Conservation (phyloP, 179 eudicot species). For the Vitellaria paradoxa region DNA sequence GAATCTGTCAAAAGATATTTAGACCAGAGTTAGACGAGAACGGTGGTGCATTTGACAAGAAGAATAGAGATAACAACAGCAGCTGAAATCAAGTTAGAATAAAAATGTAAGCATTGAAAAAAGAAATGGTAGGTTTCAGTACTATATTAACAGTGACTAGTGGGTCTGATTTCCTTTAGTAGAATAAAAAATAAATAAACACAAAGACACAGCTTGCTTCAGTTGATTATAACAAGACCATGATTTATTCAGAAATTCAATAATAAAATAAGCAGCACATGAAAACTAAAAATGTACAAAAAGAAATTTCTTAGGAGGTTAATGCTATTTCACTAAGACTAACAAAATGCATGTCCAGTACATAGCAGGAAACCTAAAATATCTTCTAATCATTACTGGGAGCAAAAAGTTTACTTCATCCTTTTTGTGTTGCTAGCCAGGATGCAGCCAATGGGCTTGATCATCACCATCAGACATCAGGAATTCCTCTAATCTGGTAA, state of each 20-base stretch:
- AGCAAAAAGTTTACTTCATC: not conserved
- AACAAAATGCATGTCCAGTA: not conserved
- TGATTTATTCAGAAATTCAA: not conserved
- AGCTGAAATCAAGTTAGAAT: not conserved
- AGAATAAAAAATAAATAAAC: not conserved
- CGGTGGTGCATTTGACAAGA: not conserved
- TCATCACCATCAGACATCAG: too few species aligned
- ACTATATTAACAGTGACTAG: not conserved
- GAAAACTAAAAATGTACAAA: not conserved
- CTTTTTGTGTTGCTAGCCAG: not conserved
- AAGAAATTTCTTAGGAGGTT: not conserved
- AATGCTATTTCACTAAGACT: not conserved
- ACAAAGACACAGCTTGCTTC: not conserved
- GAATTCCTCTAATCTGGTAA: too few species aligned
- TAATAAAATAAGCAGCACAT: not conserved
- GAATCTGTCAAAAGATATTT: constrained; percentile 55
- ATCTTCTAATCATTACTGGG: not conserved
- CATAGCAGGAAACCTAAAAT: too few species aligned
- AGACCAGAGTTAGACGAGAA: constrained; percentile 1
- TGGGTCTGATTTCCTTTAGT: not conserved
- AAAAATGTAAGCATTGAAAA: not conserved
- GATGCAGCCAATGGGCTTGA: too few species aligned
- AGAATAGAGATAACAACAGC: not conserved
- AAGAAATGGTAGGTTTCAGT: not conserved
- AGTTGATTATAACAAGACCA: not conserved